Conservation (phyloP, 495 filamentous ascomycete genomes). For the Neurospora sp. region DNA sequence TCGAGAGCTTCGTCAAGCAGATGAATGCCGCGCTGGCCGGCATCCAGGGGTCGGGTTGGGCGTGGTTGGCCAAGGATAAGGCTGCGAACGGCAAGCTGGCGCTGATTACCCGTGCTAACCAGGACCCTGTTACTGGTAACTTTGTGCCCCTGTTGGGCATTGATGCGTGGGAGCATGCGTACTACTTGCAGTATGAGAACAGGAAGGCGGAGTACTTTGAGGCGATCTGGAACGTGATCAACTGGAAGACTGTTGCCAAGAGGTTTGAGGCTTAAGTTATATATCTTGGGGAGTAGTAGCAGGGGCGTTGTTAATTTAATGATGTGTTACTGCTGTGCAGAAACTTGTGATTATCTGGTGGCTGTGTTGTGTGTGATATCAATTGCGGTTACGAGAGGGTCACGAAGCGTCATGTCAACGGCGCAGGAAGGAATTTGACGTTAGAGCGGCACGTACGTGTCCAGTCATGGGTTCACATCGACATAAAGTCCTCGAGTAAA, state of each 20-base stretch:
- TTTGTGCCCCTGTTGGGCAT: conserved; percentile 72
- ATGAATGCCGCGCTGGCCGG: conserved; percentile 78
- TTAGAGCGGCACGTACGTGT: neutral
- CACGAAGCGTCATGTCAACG: neutral
- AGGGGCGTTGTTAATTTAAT: neutral
- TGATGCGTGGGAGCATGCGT: conserved; percentile 74
- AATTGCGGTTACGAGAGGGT: neutral
- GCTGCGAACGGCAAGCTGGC: conserved; percentile 58
- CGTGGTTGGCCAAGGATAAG: conserved; percentile 91
- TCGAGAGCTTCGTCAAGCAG: conserved; percentile 67
- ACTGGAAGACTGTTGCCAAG: conserved; percentile 88
- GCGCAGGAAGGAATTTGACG: neutral
- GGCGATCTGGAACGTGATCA: conserved; percentile 93
- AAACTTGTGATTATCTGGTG: neutral
- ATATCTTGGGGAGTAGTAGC: neutral
- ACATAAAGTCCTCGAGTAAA: neutral
- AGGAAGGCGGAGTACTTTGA: conserved; percentile 97
- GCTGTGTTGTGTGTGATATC: neutral
- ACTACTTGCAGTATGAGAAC: conserved; percentile 90
- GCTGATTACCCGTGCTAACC: conserved; percentile 72
- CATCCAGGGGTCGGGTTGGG: conserved; percentile 93
- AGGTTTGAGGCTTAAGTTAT: conserved; percentile 46
- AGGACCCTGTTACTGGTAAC: conserved; percentile 76
- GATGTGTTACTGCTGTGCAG: neutral
- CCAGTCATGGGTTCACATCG: neutral